Conservation (phyloP, 2,329 filamentous ascomycete genomes). For the Diaporthe humulicola region DNA sequence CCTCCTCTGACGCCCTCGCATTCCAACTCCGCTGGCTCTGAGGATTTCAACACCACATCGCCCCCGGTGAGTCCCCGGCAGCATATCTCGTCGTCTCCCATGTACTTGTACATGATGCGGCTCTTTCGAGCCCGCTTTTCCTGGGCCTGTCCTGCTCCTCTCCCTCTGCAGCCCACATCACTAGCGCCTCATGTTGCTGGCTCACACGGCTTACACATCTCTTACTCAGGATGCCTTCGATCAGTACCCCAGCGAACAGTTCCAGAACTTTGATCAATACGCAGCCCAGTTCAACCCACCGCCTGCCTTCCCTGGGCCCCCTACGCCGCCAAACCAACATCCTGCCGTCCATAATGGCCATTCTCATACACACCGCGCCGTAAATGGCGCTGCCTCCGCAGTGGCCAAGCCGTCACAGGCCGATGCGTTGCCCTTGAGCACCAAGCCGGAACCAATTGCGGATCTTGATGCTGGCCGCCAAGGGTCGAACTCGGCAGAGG, state of each 20-base stretch:
- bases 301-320: constrained; percentile 59
- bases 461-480: constrained; percentile 48
- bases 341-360: constrained; percentile 44
- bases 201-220: constrained; percentile 49
- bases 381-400: constrained; percentile 41
- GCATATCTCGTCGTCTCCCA: not conserved
- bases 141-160: constrained; percentile 42
- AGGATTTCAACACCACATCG: constrained; percentile 68
- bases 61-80: constrained; percentile 63
- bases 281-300: constrained; percentile 57
- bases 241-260: constrained; percentile 61
- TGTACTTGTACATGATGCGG: constrained; percentile 33
- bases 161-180: constrained; percentile 41
- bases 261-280: constrained; percentile 61
- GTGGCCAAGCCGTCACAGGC: constrained; percentile 42
- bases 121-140: constrained; percentile 28
- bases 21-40: constrained; percentile 66
- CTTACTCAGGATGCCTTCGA: constrained; percentile 65
- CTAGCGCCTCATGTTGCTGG: constrained; percentile 45
- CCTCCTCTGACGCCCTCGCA: constrained; percentile 68
- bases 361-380: constrained; percentile 44
- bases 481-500: constrained; percentile 68
- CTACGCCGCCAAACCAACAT: constrained; percentile 63
- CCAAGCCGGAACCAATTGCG: constrained; percentile 56
- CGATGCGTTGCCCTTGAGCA: constrained; percentile 49